These are phyloP conservation scores for Schizonepeta tenuifolia DNA, from an alignment of 257 asterid genomes.

Conservation along the genomic window DNA sequence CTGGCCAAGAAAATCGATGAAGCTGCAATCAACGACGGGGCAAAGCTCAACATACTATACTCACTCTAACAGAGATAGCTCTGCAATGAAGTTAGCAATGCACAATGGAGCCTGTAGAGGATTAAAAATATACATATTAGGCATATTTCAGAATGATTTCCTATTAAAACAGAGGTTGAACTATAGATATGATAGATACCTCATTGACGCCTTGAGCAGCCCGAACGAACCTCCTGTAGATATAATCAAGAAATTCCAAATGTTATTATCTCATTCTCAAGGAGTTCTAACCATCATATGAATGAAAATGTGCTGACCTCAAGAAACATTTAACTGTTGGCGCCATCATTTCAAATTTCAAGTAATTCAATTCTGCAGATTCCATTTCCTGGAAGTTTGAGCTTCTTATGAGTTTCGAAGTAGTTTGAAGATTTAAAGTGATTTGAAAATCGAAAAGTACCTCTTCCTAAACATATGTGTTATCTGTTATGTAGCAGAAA, in stretches of 20 bases:
- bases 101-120: conserved; percentile 56
- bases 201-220: conserved; percentile 84
- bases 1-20: conserved; percentile 62
- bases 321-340: conserved; percentile 81
- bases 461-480: conserved; percentile 90
- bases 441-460: conserved; percentile 33
- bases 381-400: conserved; percentile 73
- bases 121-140: neutral
- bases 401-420: conserved; percentile 24
- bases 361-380: conserved; percentile 65
- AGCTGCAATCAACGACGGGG: conserved; percentile 63
- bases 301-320: conserved; percentile 48
- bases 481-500: conserved; percentile 91
- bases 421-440: neutral
- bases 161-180: neutral
- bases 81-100: conserved; percentile 58
- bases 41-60: conserved; percentile 55
- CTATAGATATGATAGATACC: conserved; percentile 44
- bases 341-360: conserved; percentile 95
- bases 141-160: neutral
- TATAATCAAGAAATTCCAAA: conserved; percentile 21
- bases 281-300: neutral
- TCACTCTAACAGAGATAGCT: conserved; percentile 61
- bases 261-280: neutral
- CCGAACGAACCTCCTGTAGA: conserved; percentile 77